phyloP scores from a whole-genome alignment of 1,139 yeast species.

The Trichomonascaceae sp. region DNA sequence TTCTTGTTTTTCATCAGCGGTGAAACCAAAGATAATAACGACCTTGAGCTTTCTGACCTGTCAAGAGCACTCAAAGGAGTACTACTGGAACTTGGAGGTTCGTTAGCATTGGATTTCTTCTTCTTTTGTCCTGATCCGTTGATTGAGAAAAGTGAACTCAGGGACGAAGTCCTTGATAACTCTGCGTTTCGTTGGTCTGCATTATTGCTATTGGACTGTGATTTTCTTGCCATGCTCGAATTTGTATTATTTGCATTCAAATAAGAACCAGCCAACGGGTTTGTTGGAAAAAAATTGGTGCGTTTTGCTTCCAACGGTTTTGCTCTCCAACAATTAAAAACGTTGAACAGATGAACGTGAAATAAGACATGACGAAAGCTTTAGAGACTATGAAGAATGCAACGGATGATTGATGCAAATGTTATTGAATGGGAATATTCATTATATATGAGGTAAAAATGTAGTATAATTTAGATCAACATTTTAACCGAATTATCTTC shows the following conservation, averaged over 20 bases:
- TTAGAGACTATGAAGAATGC: too few species aligned
- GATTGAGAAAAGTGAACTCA: slow-evolving; percentile 5
- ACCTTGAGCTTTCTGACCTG: background rate
- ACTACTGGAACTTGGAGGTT: slow-evolving; percentile 1
- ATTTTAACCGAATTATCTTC: too few species aligned
- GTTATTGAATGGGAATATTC: too few species aligned
- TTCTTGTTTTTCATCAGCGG: slow-evolving; percentile 7
- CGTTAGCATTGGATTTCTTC: background rate
- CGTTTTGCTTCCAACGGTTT: background rate
- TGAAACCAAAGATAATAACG: slow-evolving; percentile 1
- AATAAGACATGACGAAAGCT: background rate
- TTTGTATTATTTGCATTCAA: background rate
- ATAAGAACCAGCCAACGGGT: too few species aligned
- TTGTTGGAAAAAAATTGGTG: background rate
- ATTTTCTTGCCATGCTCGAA: background rate
- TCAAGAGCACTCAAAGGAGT: background rate
- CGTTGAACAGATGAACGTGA: background rate
- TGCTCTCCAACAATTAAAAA: background rate
- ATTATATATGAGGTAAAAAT: too few species aligned
- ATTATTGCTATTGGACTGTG: background rate
- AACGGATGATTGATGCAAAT: too few species aligned
- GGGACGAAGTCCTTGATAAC: slow-evolving; percentile 1
- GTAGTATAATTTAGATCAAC: too few species aligned
- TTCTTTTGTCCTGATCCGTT: slow-evolving; percentile 4
- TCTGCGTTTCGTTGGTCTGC: background rate